Percentiles rank a stretch among this genome's conserved stretches.
Conservation (phyloP, 192 early-diverging fungal species). For the Thamnidium elegans region DNA sequence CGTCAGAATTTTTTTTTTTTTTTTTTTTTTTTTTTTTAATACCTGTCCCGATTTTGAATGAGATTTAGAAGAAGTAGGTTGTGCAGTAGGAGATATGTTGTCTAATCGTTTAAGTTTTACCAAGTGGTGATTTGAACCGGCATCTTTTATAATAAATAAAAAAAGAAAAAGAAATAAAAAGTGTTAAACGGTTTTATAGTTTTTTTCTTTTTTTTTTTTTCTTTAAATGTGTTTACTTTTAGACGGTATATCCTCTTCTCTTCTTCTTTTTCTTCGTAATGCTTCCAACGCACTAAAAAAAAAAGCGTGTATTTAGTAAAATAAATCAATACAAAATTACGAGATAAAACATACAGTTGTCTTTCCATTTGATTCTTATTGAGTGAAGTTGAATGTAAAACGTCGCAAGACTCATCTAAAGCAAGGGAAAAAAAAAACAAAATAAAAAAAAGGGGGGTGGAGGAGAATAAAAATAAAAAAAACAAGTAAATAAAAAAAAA, state of each 20-base stretch:
- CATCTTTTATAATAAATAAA: neutral
- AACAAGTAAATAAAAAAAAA: too few species aligned
- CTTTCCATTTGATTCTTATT: conserved; percentile 11
- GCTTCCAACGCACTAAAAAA: conserved; percentile 8
- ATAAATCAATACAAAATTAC: neutral
- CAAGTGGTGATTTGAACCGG: neutral
- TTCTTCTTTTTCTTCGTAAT: conserved; percentile 13
- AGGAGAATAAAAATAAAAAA: too few species aligned
- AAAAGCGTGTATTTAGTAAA: neutral
- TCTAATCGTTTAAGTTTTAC: neutral
- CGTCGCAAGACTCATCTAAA: conserved; percentile 13
- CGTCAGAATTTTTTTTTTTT: conserved; percentile 6
- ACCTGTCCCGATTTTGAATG: neutral
- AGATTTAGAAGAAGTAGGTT: neutral
- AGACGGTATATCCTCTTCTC: conserved; percentile 9
- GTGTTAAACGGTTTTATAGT: neutral
- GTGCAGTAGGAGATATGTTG: neutral
- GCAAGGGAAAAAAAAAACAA: neutral
- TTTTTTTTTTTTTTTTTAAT: neutral
- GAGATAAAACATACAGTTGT: conserved; percentile 8
- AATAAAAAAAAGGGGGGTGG: neutral
- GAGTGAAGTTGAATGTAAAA: conserved; percentile 13
- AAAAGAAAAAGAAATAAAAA: neutral
- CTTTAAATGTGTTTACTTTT: neutral
- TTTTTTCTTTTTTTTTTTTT: neutral